Evolutionary conservation across 2,329 filamentous ascomycete genomes (phyloP), one percentile per base, ranked within the genome.

Genomic region (Tympanopsis confertula): DNA sequence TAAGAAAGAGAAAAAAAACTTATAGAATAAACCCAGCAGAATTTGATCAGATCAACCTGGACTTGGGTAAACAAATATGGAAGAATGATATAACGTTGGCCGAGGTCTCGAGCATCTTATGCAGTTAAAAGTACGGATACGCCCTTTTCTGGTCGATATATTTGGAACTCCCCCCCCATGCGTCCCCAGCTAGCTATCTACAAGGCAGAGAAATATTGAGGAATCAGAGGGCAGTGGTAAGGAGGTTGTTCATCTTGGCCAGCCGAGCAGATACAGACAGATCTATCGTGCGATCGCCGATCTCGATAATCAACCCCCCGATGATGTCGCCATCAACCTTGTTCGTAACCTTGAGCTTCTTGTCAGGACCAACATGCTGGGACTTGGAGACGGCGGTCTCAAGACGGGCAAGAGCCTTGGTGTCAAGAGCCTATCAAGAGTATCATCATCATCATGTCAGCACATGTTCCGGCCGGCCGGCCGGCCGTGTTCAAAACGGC

Each of bases 161-260:
- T n/a, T n/a, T n/a, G n/a, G n/a, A n/a, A n/a, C n/a, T n/a, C n/a
- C n/a, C n/a, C n/a, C n/a, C n/a, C n/a, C n/a, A n/a, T n/a, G n/a
- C n/a, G n/a, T n/a, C n/a, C n/a, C n/a, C n/a, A n/a, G n/a, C n/a
- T n/a, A n/a, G n/a, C n/a, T n/a, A n/a, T n/a, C n/a, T n/a, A n/a
- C n/a, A n/a, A n/a, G n/a, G n/a, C n/a, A n/a, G n/a, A n/a, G n/a
- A n/a, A n/a, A n/a, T n/a, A n/a, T n/a, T n/a, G n/a, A n/a, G n/a
- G 22, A 26, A 86, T 86, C 94, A 98, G 84, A 98, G 73, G 65
- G 82, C 75, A 68, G 98, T 91, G 52, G 76, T 88, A 59, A 98
- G 82, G 62, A 94, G 81, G 82, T 96, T 98, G 86, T 98, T 98
- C 78, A 98, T 86, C 79, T 87, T 94, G 62, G 84, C 76, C 65